Evolutionary conservation across 331 rosid genomes (phyloP), one percentile per base, ranked within the genome.

Genomic region (Acacia concinna): DNA sequence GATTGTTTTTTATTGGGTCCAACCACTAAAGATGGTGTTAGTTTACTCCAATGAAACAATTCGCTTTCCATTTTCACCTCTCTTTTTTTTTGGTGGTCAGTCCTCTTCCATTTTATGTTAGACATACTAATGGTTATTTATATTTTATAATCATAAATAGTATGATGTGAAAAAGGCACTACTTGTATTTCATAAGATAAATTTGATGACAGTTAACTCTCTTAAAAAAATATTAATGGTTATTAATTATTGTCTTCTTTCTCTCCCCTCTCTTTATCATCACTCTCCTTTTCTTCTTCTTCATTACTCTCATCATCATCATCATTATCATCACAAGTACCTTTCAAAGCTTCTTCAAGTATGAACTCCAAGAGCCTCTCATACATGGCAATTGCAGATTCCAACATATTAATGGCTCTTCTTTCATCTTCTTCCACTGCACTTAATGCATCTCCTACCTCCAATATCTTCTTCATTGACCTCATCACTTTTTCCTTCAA

Each of bases 291-390:
- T 7, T 59, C 18, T 10, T 68, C 71, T 51, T 88, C 92, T 5
- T 69, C 63, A 2, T 2, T 25, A 2, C 13, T 20, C 25, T 38
- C 54, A 2, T 47, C 25, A 32, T 78, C 25, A 25, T 77, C 18
- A 2, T 35, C 52, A 47, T 18, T 12, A 3, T 30, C 10, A 23
- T 40, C 47, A 30, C 37, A 21, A 25, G 18, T 41, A 8, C 82
- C 83, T 79, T 59, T 75, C 64, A 76, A 67, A 74, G 88, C 94
- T 74, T 93, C 94, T 83, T 80, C 80, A 34, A 86, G 89, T 30
- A 93, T 89, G 76, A 91, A 91, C 71, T 79, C 89, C 85, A 93
- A 84, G 38, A 91, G 87, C 83, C 85, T 87, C 85, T 87, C 90
- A n/a, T 89, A 90, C 84, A 84, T 68, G 35, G 79, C 83, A 75